A percentile compares a stretch with the other conserved stretches of the same genome.
Conservation (phyloP, 768 basidiomycete genomes). For the Lactarius hengduanensis region DNA sequence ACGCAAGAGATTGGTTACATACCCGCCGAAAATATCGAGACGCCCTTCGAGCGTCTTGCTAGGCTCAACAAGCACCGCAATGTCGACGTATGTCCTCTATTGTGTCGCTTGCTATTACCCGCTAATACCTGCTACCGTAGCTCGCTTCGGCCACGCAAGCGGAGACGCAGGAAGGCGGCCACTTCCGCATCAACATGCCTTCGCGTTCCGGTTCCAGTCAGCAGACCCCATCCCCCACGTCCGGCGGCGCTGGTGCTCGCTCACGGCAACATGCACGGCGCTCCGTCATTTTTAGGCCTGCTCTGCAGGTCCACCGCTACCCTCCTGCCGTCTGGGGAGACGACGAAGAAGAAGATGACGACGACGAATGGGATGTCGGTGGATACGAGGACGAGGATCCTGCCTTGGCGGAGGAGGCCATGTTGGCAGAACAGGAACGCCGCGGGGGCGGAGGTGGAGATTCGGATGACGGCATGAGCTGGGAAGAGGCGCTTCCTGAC, state of each 20-base stretch:
- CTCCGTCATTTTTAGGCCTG: slow-evolving; percentile 68
- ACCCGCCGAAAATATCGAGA: slow-evolving; percentile 99
- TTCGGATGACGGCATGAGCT: slow-evolving; percentile 81
- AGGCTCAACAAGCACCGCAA: slow-evolving; percentile 96
- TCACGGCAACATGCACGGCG: slow-evolving; percentile 30
- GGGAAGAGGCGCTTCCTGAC: slow-evolving; percentile 73
- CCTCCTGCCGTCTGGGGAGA: slow-evolving; percentile 83
- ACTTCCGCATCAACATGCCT: slow-evolving; percentile 50
- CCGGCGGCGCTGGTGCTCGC: slow-evolving; percentile 37
- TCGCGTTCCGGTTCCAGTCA: slow-evolving; percentile 50
- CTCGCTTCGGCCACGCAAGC: slow-evolving; percentile 72
- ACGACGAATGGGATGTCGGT: slow-evolving; percentile 63
- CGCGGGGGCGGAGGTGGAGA: slow-evolving; percentile 40
- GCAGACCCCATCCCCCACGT: slow-evolving; percentile 50
- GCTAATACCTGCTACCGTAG: slow-evolving; percentile 38
- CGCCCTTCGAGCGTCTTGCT: slow-evolving; percentile 93
- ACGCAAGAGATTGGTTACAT: slow-evolving; percentile 99
- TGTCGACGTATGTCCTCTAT: slow-evolving; percentile 70
- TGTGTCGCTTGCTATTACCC: slow-evolving; percentile 1
- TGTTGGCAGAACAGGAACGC: slow-evolving; percentile 41
- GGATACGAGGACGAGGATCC: slow-evolving; percentile 69
- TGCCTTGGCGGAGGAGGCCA: slow-evolving; percentile 58
- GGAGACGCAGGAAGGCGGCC: slow-evolving; percentile 62
- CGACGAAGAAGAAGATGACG: slow-evolving; percentile 59
- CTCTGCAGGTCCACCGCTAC: slow-evolving; percentile 68